Base-by-base conservation (phyloP, 75 land plant species). In the Isoetes taiwanensis region DNA sequence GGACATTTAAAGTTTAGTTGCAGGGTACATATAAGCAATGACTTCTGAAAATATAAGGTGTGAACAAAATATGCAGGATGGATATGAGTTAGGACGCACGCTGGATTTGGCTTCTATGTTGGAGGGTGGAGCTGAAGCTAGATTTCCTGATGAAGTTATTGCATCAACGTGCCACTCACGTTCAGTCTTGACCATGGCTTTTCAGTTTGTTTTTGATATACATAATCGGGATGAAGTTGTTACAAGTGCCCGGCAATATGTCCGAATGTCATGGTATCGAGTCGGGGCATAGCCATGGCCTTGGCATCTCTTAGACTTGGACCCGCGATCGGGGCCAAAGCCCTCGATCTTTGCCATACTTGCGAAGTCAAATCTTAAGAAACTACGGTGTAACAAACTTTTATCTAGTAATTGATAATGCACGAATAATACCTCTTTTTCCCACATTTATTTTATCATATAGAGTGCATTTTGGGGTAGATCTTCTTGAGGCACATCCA, bases 241-340 rank as follows among this genome's bases (percentile, higher is more conserved):
- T 32, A 34, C 80, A 26, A 85, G 84, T 80, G 96, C 96, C 55
- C 66, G 96, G 12, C 96, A 89, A 35, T 84, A 89, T 59, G 80
- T 89, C 25, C 82, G 83, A 72, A 73, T 52, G 78, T 89, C 26
- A 79, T 85, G 55, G 67, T 83, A 12, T 85, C 87, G 27, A 85
- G 85, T 26, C 97, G 83, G 66, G 70, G 83, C 41, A 84, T 91
- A 54, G 91, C 89, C 14, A 78, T 86, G 82, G 97, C 87, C n/a
- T 69, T 91, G 48, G 59, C 87, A 9, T 83, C 95, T 0, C 69
- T 85, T 9, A 61, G 68, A 19, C 41, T 81, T 14, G 26, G 76
- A 34, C 66, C 76, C 11, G 71, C 73, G 1, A 11, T 62, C 28
- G 80, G 75, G 0, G 59, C 54, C 12, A 78, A n/a, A n/a, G n/a